These are phyloP conservation scores for Ophiosphaerella korrae DNA, from an alignment of 2,329 filamentous ascomycete genomes.

Conservation along the genomic window DNA sequence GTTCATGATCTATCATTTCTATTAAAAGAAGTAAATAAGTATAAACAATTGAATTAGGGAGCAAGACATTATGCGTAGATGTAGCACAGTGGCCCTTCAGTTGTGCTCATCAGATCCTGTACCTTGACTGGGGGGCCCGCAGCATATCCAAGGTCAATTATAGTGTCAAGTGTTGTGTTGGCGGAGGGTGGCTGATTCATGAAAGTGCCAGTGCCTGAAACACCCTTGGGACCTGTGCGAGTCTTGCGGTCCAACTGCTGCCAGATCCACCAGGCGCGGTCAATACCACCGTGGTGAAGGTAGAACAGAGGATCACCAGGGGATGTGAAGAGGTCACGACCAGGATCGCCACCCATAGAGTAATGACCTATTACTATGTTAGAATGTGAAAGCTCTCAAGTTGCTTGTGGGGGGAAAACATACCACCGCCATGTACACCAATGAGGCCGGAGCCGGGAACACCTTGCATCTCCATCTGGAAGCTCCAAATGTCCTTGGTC, in stretches of 20 bases:
- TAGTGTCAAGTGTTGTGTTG: slow-evolving; percentile 53
- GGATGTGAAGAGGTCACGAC: slow-evolving; percentile 31
- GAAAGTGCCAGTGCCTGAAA: slow-evolving; percentile 54
- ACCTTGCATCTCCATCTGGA: slow-evolving; percentile 41
- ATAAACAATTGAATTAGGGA: too few relatives aligned
- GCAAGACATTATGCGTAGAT: slow-evolving; percentile 28
- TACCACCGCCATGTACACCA: slow-evolving; percentile 37
- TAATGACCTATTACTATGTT: slow-evolving; percentile 52
- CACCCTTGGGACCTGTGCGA: slow-evolving; percentile 34
- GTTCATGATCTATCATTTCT: too few relatives aligned
- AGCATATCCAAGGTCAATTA: slow-evolving; percentile 49
- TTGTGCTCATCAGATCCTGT: slow-evolving; percentile 38
- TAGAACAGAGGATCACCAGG: slow-evolving; percentile 50
- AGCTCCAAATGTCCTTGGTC: slow-evolving; percentile 29
- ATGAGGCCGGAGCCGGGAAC: slow-evolving; percentile 28
- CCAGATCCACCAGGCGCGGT: slow-evolving; percentile 51
- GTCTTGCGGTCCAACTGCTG: slow-evolving; percentile 48
- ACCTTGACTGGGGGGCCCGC: slow-evolving; percentile 26
- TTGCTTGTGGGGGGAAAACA: slow-evolving; percentile 26
- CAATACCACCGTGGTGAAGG: slow-evolving; percentile 53
- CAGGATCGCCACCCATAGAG: slow-evolving; percentile 52
- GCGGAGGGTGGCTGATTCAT: slow-evolving; percentile 50
- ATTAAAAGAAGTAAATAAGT: too few relatives aligned
- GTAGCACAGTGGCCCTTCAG: slow-evolving; percentile 42
- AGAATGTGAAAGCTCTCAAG: slow-evolving; percentile 29